Evolutionary conservation across 441 rosid species (phyloP).

Genomic region (Monsonia emarginata): DNA sequence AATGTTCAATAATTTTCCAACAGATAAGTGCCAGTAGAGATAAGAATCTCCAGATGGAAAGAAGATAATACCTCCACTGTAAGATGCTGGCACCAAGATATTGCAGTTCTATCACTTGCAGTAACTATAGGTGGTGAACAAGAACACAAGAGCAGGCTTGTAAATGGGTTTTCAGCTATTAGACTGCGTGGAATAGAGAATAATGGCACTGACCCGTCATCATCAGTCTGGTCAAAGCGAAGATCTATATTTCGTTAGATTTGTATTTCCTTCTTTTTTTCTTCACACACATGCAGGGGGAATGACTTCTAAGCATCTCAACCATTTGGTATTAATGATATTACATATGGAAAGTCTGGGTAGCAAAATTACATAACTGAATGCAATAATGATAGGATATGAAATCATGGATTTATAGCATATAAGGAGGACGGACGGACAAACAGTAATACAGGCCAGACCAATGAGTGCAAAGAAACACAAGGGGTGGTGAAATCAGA

Average conservation of each 20-base stretch:
- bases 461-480: background rate
- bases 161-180: slow-evolving; percentile 88
- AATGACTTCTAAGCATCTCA: no score
- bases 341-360: background rate
- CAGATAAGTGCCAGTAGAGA: no score
- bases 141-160: slow-evolving; percentile 77
- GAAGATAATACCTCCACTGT: slow-evolving; percentile 54
- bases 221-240: slow-evolving; percentile 46
- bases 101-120: slow-evolving; percentile 32
- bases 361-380: background rate
- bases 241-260: slow-evolving; percentile 24
- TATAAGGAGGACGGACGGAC: no score
- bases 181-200: slow-evolving; percentile 64
- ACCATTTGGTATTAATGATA: background rate
- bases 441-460: background rate
- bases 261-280: background rate
- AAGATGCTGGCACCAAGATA: slow-evolving; percentile 76
- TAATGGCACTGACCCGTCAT: slow-evolving; percentile 58
- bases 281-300: background rate
- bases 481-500: background rate
- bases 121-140: slow-evolving; percentile 33
- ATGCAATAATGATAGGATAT: background rate
- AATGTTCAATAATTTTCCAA: background rate
- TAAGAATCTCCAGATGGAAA: no score
- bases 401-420: background rate